Conservation (phyloP, 2,329 filamentous ascomycete genomes). For the Pyricularia pennisetigena region DNA sequence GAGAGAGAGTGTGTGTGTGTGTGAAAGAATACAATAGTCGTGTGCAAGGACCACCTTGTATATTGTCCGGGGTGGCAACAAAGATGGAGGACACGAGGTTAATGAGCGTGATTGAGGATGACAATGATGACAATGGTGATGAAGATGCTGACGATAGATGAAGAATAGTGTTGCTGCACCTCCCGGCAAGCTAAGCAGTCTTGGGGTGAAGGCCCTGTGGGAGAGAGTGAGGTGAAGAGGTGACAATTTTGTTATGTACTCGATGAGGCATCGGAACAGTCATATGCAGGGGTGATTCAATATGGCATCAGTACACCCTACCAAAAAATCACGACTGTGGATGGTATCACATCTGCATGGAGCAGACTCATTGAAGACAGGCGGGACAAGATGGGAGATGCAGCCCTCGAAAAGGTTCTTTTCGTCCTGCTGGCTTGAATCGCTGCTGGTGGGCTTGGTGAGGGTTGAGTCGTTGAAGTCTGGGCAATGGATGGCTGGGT, state of each 20-base stretch:
- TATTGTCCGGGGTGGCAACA: not conserved
- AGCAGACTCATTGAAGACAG: not conserved
- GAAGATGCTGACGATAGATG: not conserved
- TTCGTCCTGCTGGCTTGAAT: not conserved
- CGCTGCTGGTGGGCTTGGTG: not conserved
- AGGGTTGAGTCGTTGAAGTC: not conserved
- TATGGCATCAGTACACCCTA: not conserved
- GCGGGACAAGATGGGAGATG: not conserved
- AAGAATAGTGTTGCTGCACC: not conserved
- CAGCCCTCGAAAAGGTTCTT: not conserved
- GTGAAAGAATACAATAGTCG: not conserved
- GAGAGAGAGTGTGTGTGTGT: no score
- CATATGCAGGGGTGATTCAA: not conserved
- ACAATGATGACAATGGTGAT: not conserved
- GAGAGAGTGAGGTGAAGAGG: not conserved
- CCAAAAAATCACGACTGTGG: not conserved
- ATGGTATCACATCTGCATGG: not conserved
- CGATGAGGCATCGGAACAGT: not conserved
- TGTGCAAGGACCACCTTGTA: not conserved
- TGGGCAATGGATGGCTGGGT: not conserved
- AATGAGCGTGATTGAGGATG: not conserved
- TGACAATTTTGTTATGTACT: not conserved
- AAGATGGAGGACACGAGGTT: not conserved
- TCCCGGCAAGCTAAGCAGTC: not conserved
- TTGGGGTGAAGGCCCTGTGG: not conserved